Evolutionary conservation across 352 stramenopile genomes (phyloP).

Genomic region (Thraustotheca clavata): DNA sequence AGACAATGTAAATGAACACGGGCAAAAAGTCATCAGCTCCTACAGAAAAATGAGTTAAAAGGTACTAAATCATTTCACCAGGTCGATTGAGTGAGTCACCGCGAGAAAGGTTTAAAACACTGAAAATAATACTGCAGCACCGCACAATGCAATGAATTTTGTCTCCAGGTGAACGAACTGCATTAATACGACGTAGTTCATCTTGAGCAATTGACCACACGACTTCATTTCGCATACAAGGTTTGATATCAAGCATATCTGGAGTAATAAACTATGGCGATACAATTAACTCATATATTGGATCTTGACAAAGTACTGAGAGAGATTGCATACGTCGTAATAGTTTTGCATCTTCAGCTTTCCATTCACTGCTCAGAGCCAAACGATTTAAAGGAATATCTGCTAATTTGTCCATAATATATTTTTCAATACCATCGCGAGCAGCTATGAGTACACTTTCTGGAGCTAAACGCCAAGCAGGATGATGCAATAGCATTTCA

Average conservation of each 20-base stretch:
- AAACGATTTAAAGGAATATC: slow-evolving; percentile 71
- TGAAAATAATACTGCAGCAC: slow-evolving; percentile 86
- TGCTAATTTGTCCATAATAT: slow-evolving; percentile 85
- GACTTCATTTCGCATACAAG: slow-evolving; percentile 84
- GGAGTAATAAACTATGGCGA: slow-evolving; percentile 55
- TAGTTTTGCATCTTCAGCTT: slow-evolving; percentile 64
- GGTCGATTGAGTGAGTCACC: slow-evolving; percentile 55
- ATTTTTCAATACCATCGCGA: slow-evolving; percentile 85
- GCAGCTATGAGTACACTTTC: slow-evolving; percentile 52
- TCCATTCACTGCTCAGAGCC: slow-evolving; percentile 49
- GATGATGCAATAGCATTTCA: slow-evolving; percentile 42
- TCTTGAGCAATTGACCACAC: slow-evolving; percentile 84
- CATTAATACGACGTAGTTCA: slow-evolving; percentile 85
- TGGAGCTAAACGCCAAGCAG: slow-evolving; percentile 53
- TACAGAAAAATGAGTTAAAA: neutral
- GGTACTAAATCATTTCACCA: slow-evolving; percentile 26
- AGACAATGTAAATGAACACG: slow-evolving; percentile 89
- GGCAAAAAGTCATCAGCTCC: slow-evolving; percentile 86
- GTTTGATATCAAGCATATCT: slow-evolving; percentile 87
- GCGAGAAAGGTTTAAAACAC: slow-evolving; percentile 72
- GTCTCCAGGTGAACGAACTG: slow-evolving; percentile 71
- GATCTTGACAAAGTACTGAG: slow-evolving; percentile 36
- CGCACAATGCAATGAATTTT: slow-evolving; percentile 88
- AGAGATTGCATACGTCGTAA: slow-evolving; percentile 71
- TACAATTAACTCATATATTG: neutral